Evolutionary conservation across 208 protist genomes (phyloP), one percentile per base, ranked within the genome.

Genomic region (Wallacemonas collosoma): DNA sequence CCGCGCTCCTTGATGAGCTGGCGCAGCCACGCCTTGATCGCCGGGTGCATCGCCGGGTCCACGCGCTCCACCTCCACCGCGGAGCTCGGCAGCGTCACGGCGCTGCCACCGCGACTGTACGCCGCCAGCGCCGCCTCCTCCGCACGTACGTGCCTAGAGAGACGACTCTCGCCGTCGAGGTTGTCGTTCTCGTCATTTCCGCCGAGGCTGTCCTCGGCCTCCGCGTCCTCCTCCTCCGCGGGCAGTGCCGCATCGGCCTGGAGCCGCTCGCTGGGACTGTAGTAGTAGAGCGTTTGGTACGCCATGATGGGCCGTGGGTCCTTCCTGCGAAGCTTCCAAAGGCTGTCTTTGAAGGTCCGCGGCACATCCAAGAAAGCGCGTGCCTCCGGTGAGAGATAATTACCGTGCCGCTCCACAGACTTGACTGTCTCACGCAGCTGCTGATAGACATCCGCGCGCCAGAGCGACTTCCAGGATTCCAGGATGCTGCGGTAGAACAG

Each of bases 41-140:
- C 76, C 2, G 84, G 89, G 79, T 96, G 91, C 81, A 91, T 90
- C n/a, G 81, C 76, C 2, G 84, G 58, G 68, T 95, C 91, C 4
- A 94, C 72, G 35, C 62, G 47, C 41, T 68, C 75, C 51, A 93
- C 36, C 55, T 91, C 87, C 41, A 73, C 71, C 38, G 81, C 63
- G 56, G 71, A 83, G 62, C 69, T 53, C 17, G 91, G 91, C 65
- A 86, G 69, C 67, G 68, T 68, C 64, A 60, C 77, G 68, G 41
- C 47, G 65, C 50, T 69, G 51, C 55, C 83, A 63, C 45, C 85
- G 75, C 60, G 41, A 41, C 60, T 65, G 60, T 65, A 65, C 41
- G 41, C 60, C 4, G 43, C 41, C 8, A 65, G 60, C 65, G 62
- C 65, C 40, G 62, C 65, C n/a, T 54, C 48, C 8, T 63, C 73